Percentiles rank a stretch among this genome's conserved stretches.
These are phyloP conservation scores for Xylariomycetidae sp. DNA, from an alignment of 2,329 filamentous ascomycete genomes.

Conservation along the genomic window DNA sequence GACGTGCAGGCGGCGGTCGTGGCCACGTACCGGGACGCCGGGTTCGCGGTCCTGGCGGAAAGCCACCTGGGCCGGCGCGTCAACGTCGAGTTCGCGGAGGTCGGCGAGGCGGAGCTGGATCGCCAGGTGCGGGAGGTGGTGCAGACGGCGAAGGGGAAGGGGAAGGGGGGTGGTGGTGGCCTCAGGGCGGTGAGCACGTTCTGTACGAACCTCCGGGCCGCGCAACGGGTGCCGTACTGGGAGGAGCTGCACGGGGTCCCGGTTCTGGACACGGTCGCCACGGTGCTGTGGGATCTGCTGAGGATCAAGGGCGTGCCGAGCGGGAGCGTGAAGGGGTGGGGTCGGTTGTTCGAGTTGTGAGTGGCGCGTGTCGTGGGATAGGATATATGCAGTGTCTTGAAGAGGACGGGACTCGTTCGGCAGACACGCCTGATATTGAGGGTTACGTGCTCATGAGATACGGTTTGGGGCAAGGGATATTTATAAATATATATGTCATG, in stretches of 20 bases:
- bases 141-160: constrained; percentile 19
- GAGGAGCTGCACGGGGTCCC: constrained; percentile 29
- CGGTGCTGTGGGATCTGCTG: constrained; percentile 36
- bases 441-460: too few relatives aligned
- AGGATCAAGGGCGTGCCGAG: constrained; percentile 25
- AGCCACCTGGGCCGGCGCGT: constrained; percentile 28
- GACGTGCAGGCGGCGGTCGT: constrained; percentile 34
- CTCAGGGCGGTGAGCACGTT: constrained; percentile 32
- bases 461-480: too few relatives aligned
- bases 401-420: too few relatives aligned
- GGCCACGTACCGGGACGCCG: constrained; percentile 27
- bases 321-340: constrained; percentile 27
- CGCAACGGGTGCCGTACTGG: constrained; percentile 31
- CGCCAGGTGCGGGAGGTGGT: constrained; percentile 20
- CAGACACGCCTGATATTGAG: too few relatives aligned
- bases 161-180: constrained; percentile 12
- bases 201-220: constrained; percentile 37
- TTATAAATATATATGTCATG: too few relatives aligned
- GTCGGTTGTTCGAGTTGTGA: constrained; percentile 24
- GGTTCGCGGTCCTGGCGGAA: constrained; percentile 27
- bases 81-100: constrained; percentile 31
- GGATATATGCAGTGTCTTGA: too few relatives aligned
- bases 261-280: constrained; percentile 36
- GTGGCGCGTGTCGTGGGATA: too few relatives aligned
- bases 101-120: constrained; percentile 16